Base-by-base conservation (phyloP, 305 asterid genomes). In the Stenogyne calaminthoides region DNA sequence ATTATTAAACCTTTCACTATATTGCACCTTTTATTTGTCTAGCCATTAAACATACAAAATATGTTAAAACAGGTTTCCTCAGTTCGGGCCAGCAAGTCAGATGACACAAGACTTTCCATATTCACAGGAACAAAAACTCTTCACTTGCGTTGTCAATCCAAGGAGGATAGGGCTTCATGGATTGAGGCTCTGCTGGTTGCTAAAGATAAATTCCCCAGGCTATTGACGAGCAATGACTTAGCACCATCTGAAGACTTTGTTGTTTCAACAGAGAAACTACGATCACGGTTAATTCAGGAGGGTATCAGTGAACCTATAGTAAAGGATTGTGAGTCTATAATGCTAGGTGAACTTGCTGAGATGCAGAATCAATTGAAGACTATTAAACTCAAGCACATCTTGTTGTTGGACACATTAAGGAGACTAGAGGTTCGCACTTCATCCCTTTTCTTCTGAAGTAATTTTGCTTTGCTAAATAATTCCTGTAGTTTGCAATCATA, bases 61-160 rank as follows among this genome's bases (percentile, higher is more conserved):
- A 72, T 83, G 69, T 67, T 65, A 64, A 32, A 72, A 73, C 92
- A 91, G 99, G 99, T 92, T 72, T 92, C 99, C 52, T 92, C 98
- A 15, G 91, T 92, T 83, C 91, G 95, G 60, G 93, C 96, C 64
- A 92, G 99, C 88, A 95, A 92, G 84, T 92, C 98, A 29, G 98
- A 95, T 74, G 99, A 92, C 82, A 95, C 86, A 79, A 92, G 99
- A 80, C 98, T 95, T 71, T 92, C 94, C 70, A 87, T 95, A 84
- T 95, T 85, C 91, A 90, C 96, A 12, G 99, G 99, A 76, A 95
- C 97, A 11, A 92, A 89, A 85, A 95, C 97, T 42, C 96, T 95
- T 64, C 99, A 95, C 79, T 81, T 95, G 84, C 95, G 98, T 27
- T 92, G 97, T 70, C 91, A 84, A 55, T 88, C 95, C 46, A 92